A percentile compares a stretch with the other conserved stretches of the same genome.
Conservation (phyloP, 2,329 filamentous ascomycete genomes). For the Diplocarpon mali region DNA sequence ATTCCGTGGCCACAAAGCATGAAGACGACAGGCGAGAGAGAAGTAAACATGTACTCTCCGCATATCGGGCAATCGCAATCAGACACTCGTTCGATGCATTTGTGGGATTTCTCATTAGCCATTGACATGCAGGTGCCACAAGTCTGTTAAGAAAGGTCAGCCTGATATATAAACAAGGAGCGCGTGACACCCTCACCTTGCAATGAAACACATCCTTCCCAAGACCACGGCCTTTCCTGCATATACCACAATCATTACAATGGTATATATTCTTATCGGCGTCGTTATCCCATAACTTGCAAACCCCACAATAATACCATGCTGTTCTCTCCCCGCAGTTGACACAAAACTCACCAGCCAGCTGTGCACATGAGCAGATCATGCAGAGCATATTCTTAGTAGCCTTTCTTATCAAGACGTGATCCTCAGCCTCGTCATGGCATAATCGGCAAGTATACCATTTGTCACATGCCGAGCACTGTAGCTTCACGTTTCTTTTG, state of each 20-base stretch:
- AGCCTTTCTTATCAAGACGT: constrained; percentile 66
- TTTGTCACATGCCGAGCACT: constrained; percentile 77
- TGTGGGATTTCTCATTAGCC: constrained; percentile 71
- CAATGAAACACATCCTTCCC: constrained; percentile 98
- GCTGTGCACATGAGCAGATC: constrained; percentile 79
- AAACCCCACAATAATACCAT: constrained; percentile 86
- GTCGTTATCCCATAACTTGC: constrained; percentile 96
- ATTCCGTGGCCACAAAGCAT: constrained; percentile 96
- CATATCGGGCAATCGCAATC: constrained; percentile 97
- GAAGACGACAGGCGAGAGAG: constrained; percentile 77
- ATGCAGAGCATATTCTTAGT: constrained; percentile 97
- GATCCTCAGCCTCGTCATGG: constrained; percentile 74
- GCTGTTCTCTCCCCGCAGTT: constrained; percentile 68
- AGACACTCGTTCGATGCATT: constrained; percentile 86
- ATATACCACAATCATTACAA: constrained; percentile 92
- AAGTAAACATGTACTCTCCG: constrained; percentile 92
- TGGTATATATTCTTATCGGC: constrained; percentile 88
- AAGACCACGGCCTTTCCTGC: constrained; percentile 76
- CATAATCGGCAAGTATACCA: constrained; percentile 97
- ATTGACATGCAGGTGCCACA: constrained; percentile 94
- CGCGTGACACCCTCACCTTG: constrained; percentile 52
- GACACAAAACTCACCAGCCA: constrained; percentile 65
- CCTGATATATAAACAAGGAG: neutral
- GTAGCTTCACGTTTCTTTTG: constrained; percentile 87
- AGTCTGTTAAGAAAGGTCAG: constrained; percentile 39